Conservation (phyloP, 306 rosid genomes). For the Delonix regia region DNA sequence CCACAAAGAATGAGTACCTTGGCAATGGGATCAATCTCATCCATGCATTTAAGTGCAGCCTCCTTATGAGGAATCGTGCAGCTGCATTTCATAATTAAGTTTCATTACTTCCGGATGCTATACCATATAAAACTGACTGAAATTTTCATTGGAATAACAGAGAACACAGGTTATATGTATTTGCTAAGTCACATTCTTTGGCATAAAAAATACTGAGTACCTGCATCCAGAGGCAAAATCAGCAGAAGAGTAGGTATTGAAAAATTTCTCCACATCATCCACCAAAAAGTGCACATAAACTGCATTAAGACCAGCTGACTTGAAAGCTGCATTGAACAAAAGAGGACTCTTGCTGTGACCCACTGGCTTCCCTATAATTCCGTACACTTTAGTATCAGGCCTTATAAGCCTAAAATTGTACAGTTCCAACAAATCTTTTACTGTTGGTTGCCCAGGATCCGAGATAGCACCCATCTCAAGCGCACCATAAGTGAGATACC, state of each 20-base stretch:
- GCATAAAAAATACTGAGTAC: slow-evolving; percentile 27
- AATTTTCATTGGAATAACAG: background rate
- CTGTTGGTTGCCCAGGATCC: slow-evolving; percentile 51
- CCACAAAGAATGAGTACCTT: no score
- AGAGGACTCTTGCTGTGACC: slow-evolving; percentile 64
- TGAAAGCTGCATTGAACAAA: slow-evolving; percentile 53
- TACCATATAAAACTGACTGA: background rate
- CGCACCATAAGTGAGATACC: slow-evolving; percentile 52
- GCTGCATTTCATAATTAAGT: slow-evolving; percentile 35
- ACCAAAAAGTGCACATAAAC: slow-evolving; percentile 55
- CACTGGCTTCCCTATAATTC: slow-evolving; percentile 56
- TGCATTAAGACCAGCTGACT: slow-evolving; percentile 44
- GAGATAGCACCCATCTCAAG: slow-evolving; percentile 44
- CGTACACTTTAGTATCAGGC: slow-evolving; percentile 51
- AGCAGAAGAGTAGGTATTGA: slow-evolving; percentile 42
- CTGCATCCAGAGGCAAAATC: slow-evolving; percentile 55
- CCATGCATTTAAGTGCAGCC: slow-evolving; percentile 58
- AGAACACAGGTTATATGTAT: no score
- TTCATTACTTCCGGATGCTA: background rate
- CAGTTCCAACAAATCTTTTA: slow-evolving; percentile 41
- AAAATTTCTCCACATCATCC: slow-evolving; percentile 51
- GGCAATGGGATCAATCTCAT: slow-evolving; percentile 54
- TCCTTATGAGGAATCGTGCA: slow-evolving; percentile 59
- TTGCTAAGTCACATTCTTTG: background rate
- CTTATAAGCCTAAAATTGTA: slow-evolving; percentile 53